Evolutionary conservation across 116 monocot genomes (phyloP), one percentile per base, ranked within the genome.

Genomic region (Zostera marina): DNA sequence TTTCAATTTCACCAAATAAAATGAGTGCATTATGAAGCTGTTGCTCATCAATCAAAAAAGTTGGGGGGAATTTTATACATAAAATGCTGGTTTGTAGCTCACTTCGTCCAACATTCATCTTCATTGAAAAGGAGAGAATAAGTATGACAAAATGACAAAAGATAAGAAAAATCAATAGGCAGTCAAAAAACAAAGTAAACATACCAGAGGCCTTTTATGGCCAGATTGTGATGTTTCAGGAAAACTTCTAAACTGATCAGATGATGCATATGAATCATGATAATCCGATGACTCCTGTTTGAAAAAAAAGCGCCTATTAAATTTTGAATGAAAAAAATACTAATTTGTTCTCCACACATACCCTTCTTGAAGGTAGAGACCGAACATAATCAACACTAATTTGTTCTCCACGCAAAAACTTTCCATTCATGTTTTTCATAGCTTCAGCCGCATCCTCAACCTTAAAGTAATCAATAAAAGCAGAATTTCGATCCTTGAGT

Each of bases 11-110:
- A 64, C 98, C 98, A 77, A 83, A 86, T 8, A 85, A 71, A 67
- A 90, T 83, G 83, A 98, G 83, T 22, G 98, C 78, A 71, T 90
- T 83, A 52, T 79, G 83, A 66, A 98, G 90, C 77, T 76, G 78
- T 54, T 81, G 81, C 55, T 90, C 83, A 73, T 90, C 81, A 56
- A 98, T 75, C 43, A 60, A 73, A 16, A 77, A 24, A 15, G 82
- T 63, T 3, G 81, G 79, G 19, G 98, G 98, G 45, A 86, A 90
- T 46, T 78, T 68, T 25, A 98, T 62, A 78, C 78, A 90, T 22
- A 98, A 66, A 60, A 90, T 76, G 67, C 75, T 98, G 70, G 77
- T 83, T n/a, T 76, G 85, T 15, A 60, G 74, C 5, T 61, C 71
- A 42, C 47, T 70, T 23, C 38, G 47, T 7, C 51, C 66, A 58